Evolutionary conservation across 1,284 basidiomycete species (phyloP).

Genomic region (Leccinum solheimii): DNA sequence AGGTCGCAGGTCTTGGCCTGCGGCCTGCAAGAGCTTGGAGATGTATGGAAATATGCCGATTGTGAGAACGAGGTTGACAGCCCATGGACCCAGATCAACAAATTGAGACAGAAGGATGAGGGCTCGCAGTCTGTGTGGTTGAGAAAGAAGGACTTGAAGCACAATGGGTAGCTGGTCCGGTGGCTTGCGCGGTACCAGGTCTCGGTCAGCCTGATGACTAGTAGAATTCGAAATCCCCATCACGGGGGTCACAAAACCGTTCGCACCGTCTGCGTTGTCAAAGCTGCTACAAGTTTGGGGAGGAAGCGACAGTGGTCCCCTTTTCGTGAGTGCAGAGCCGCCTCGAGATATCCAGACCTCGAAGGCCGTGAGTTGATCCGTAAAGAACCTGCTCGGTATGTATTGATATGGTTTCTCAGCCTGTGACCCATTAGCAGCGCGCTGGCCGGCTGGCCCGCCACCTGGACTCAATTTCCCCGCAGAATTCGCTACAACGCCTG

Average conservation of each 20-base stretch:
- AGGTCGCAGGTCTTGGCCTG: slow-evolving; percentile 91
- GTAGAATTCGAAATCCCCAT: slow-evolving; percentile 15
- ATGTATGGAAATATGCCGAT: slow-evolving; percentile 99
- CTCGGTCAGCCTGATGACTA: slow-evolving; percentile 39
- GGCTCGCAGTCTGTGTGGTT: slow-evolving; percentile 93
- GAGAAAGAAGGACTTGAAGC: slow-evolving; percentile 93
- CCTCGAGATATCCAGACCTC: slow-evolving; percentile 97
- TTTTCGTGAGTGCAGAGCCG: slow-evolving; percentile 76
- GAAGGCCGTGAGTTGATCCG: slow-evolving; percentile 96
- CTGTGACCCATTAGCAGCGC: slow-evolving; percentile 34
- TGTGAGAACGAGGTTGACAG: slow-evolving; percentile 94
- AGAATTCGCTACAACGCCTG: slow-evolving; percentile 32
- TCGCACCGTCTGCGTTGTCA: slow-evolving; percentile 25
- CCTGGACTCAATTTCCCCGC: slow-evolving; percentile 32
- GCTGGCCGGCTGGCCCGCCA: slow-evolving; percentile 41
- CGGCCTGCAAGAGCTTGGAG: slow-evolving; percentile 92
- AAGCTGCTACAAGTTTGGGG: slow-evolving; percentile 39
- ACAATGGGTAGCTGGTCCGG: slow-evolving; percentile 98
- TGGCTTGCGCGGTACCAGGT: slow-evolving; percentile 82
- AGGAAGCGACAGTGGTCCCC: slow-evolving; percentile 72
- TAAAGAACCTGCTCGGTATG: slow-evolving; percentile 91
- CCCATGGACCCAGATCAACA: slow-evolving; percentile 98
- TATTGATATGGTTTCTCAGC: slow-evolving; percentile 64
- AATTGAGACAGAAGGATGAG: slow-evolving; percentile 97
- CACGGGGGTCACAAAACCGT: slow-evolving; percentile 3